phyloP scores from a whole-genome alignment of 306 rosid genomes.

The Malus sylvestris region DNA sequence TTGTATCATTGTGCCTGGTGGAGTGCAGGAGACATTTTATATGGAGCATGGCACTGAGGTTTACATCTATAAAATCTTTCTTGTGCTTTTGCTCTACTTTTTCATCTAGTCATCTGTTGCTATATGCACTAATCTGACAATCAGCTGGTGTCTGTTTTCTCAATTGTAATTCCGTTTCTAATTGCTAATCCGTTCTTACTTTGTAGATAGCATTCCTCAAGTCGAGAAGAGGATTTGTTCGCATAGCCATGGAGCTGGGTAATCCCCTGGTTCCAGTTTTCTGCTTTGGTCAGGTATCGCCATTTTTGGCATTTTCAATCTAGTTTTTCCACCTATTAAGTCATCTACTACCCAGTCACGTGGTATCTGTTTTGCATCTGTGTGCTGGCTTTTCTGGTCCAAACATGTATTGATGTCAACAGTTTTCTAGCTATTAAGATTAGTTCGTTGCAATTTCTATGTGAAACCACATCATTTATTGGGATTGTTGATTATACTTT shows the following conservation, averaged over 20 bases:
- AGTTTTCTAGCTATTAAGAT: neutral
- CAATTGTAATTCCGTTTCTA: neutral
- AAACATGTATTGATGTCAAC: neutral
- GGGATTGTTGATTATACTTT: neutral
- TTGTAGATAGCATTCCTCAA: slow-evolving; percentile 65
- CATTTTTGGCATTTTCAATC: neutral
- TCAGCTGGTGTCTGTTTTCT: neutral
- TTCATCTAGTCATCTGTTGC: neutral
- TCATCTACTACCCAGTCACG: neutral
- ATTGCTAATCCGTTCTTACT: neutral
- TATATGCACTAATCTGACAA: neutral
- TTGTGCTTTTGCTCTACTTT: neutral
- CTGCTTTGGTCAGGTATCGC: slow-evolving; percentile 85
- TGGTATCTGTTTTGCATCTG: neutral
- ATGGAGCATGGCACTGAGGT: slow-evolving; percentile 85
- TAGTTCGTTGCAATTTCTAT: slow-evolving; percentile 13
- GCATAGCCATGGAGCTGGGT: slow-evolving; percentile 77
- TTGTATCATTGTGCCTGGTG: slow-evolving; percentile 88
- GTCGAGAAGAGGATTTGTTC: slow-evolving; percentile 80
- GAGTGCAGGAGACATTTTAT: slow-evolving; percentile 83
- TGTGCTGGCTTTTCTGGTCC: neutral
- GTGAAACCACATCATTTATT: neutral
- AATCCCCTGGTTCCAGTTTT: slow-evolving; percentile 84
- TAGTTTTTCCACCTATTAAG: neutral
- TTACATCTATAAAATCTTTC: neutral